Evolutionary conservation across 331 rosid genomes (phyloP).

Genomic region (Saraca asoca): DNA sequence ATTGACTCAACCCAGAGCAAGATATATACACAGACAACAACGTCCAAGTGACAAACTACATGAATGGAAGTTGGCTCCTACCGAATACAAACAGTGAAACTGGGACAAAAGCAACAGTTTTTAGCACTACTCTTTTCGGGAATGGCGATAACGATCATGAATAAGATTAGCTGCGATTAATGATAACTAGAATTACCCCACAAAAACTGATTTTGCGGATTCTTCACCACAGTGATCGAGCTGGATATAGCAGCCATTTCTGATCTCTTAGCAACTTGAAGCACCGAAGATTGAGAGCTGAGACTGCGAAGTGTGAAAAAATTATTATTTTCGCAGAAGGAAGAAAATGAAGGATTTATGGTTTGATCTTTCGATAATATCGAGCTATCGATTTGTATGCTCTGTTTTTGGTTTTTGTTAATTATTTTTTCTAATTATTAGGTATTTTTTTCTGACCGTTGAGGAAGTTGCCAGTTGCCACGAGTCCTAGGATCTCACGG

Average conservation of each 20-base stretch:
- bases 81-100: not conserved
- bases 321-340: not conserved
- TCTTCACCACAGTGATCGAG: constrained; percentile 39
- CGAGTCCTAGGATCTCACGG: too few species aligned
- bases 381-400: too few species aligned
- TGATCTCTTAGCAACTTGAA: constrained; percentile 28
- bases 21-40: not conserved
- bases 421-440: too few species aligned
- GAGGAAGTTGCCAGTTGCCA: too few species aligned
- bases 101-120: constrained; percentile 3
- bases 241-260: constrained; percentile 54
- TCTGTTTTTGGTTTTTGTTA: too few species aligned
- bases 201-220: constrained; percentile 40
- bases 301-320: not conserved
- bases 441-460: too few species aligned
- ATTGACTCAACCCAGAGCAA: not conserved
- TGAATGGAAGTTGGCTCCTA: too few species aligned
- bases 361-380: too few species aligned
- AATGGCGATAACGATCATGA: not conserved
- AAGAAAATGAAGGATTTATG: not conserved
- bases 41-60: not conserved
- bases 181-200: constrained; percentile 38
- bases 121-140: constrained; percentile 1
- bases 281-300: not conserved
- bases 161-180: not conserved